Base-by-base conservation (phyloP, 2,329 filamentous ascomycete species). In the Fusarium phyllophilum region DNA sequence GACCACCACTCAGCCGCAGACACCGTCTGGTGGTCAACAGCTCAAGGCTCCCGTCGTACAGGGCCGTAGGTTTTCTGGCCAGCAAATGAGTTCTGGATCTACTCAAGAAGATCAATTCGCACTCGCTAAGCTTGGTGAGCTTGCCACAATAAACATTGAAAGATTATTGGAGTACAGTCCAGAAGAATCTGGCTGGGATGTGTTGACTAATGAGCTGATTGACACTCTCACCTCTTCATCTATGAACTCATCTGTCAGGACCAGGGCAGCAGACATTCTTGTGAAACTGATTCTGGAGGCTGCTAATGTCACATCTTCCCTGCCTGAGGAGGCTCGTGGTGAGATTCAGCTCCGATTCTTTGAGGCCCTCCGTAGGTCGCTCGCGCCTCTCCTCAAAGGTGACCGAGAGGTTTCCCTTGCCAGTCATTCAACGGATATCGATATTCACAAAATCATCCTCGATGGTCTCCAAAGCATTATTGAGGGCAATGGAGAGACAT, bases 401-500 rank as follows among this genome's bases (percentile, higher is more conserved):
- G 85, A 88, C 36, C 85, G 88, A 6, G 84, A 87, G 15, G 83
- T 83, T 4, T 89, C 89, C 5, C 88, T 92, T 0, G 85, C 89
- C 6, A 88, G 86, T 17, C 89, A 90, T 61, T 83, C 90, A 0
- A 90, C 90, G 0, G 92, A 96, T 74, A 84, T 94, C 24, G 93
- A 96, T 62, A 93, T 97, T 22, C 94, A 97, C 79, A 92, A 92
- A 72, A 90, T 93, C 60, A 87, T 94, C 31, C 87, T 97, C 4
- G 94, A 97, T 73, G 92, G 93, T 1, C 85, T 97, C 12, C 95
- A 94, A 80, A 91, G 88, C 62, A 90, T 98, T 26, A 87, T 99
- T 5, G 96, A 98, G 78, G 92, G 95, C 71, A 96, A 93, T 76
- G 96, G 96, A 14, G 95, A 99, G 79, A 91, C 90, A 1, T 87